Evolutionary conservation across 2,329 filamentous ascomycete genomes (phyloP), one percentile per base, ranked within the genome.

Genomic region (Hypoxylon sp.): DNA sequence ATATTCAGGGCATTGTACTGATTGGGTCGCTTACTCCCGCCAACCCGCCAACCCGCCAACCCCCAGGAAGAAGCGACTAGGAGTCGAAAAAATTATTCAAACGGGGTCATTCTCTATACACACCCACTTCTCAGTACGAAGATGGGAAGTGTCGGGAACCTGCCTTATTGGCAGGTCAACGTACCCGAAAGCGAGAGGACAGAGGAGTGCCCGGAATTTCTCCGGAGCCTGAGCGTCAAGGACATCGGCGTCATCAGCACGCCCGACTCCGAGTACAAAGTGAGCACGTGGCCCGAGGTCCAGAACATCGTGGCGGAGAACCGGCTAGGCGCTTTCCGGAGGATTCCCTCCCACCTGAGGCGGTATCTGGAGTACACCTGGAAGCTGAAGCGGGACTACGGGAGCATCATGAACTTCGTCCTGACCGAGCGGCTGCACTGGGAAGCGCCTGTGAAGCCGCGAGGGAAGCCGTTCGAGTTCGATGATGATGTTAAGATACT

Each of bases 91-190:
- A n/a, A 18, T 42, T 32, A 30, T 40, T 57, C 48, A 16, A 16
- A 44, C 30, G 16, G 28, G 20, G 26, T 2, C n/a, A 5, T 24
- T 24, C 14, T 24, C 3, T 30, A n/a, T 53, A 24, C 33, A 11
- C 28, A 46, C 28, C 12, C 24, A 26, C 6, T 8, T 50, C 32
- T 8, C 20, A 38, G 49, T 24, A 57, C 54, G 26, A 56, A n/a
- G 22, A 83, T 83, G 81, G 80, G 80, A 36, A 78, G 73, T 61
- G 64, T 78, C 11, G 52, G 65, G 12, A 50, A 51, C 22, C 53
- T 81, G 71, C 89, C 91, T 0, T 97, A 91, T 81, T 97, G 93
- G 93, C 90, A 95, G 67, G 84, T 91, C 78, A 97, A 97, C 77
- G 80, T 96, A 14, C 88, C 91, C 0, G 78, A 81, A 33, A 76